Evolutionary conservation across 495 filamentous ascomycete species (phyloP), one percentile per base, ranked within the genome.

Genomic region (Daldinia concentrica): DNA sequence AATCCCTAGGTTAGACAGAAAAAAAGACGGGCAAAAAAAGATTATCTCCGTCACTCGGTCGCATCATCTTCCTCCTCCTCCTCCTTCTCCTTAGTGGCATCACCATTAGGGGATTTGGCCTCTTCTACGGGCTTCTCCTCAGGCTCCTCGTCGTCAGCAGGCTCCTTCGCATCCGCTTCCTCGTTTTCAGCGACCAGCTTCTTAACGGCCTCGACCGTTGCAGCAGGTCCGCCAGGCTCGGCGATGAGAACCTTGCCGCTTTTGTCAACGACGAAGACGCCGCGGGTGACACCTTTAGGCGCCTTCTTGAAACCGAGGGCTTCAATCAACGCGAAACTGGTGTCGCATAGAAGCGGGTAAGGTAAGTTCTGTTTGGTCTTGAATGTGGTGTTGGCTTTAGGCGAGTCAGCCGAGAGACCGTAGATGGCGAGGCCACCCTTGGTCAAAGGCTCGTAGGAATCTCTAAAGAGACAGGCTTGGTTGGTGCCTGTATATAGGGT

Each of bases 401-500:
- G 89, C 8, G 88, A 90, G 82, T 99, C 95, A 61, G 88, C 86
- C 12, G 92, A 95, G 22, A 99, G 88, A 26, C 95, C 95, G 78
- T 92, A 98, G 77, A 99, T 90, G 66, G 90, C 84, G 48, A 96
- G 86, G 24, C 95, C 95, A 34, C 86, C 89, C n/a, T 88, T 86
- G n/a, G 88, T 93, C 51, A 99, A 85, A 58, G 87, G 78, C n/a
- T 82, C 80, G 80, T 95, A 90, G 12, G 86, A 81, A 84, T 98
- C 95, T 70, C 95, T 88, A 83, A 99, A 98, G 66, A 94, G 83
- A 80, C 95, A 98, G 57, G 86, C 95, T 89, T 98, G 95, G 30
- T 86, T 93, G 43, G 93, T 98, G 84, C 94, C 94, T 97, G 65
- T 66, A 58, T 37, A 45, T 58, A 65, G 71, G 41, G 73, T 80